Percentiles rank a stretch among this genome's conserved stretches.
Conservation (phyloP, 805 yeast genomes). For the Barnettozyma botsteinii region DNA sequence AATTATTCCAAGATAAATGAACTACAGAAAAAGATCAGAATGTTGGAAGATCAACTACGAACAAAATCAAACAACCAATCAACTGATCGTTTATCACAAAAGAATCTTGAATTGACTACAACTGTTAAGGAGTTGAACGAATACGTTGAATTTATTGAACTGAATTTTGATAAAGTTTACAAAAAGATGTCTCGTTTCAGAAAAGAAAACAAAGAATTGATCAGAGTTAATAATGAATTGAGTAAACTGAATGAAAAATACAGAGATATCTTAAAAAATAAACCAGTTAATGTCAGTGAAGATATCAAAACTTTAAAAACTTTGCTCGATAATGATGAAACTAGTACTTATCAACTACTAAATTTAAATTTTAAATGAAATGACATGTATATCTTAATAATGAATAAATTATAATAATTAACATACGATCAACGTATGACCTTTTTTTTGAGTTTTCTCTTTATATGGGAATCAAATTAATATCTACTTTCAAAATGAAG, state of each 20-base stretch:
- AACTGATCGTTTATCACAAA: too few relatives aligned
- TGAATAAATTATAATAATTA: too few relatives aligned
- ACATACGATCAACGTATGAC: not conserved
- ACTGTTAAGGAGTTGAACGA: conserved; percentile 9
- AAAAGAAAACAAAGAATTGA: conserved; percentile 11
- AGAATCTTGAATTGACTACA: too few relatives aligned
- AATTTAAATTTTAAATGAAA: not conserved
- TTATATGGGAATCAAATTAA: too few relatives aligned
- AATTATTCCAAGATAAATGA: conserved; percentile 1
- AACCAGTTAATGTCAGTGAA: not conserved
- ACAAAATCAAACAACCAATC: conserved; percentile 9
- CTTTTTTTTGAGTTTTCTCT: not conserved
- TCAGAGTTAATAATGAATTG: conserved; percentile 13
- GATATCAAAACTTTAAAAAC: not conserved
- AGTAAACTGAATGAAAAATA: conserved; percentile 6
- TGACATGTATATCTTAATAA: too few relatives aligned
- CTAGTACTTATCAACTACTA: conserved; percentile 8
- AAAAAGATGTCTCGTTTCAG: conserved; percentile 3
- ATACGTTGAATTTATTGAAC: conserved; percentile 18
- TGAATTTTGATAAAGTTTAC: conserved; percentile 12
- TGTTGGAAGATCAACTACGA: conserved; percentile 10
- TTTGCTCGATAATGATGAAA: conserved; percentile 1
- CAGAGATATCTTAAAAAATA: conserved; percentile 2
- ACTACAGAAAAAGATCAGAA: conserved; percentile 5
- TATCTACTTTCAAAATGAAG: conserved; percentile 4